phyloP scores from a whole-genome alignment of 2,329 filamentous ascomycete species.

The Mollisia scopiformis region DNA sequence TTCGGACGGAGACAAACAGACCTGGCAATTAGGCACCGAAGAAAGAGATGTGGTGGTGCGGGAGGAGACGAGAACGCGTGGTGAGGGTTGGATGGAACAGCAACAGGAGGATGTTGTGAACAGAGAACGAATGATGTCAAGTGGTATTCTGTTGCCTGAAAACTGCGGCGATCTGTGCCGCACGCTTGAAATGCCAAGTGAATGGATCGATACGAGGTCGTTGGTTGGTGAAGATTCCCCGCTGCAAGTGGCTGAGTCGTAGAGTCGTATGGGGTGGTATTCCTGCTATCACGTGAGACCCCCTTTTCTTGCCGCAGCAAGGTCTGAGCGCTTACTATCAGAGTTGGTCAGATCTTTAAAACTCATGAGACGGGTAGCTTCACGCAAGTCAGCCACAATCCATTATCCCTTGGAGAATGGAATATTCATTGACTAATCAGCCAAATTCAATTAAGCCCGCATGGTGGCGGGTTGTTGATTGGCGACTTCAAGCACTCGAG shows the following conservation, averaged over 20 bases:
- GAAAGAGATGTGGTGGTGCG: neutral
- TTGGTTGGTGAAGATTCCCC: neutral
- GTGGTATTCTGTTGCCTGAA: slow-evolving; percentile 15
- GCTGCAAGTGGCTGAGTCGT: neutral
- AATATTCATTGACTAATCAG: too few species aligned
- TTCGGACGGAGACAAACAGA: neutral
- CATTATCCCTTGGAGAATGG: too few species aligned
- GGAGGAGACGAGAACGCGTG: neutral
- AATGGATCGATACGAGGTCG: neutral
- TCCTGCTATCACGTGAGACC: neutral
- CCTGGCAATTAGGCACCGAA: slow-evolving; percentile 8
- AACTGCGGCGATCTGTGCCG: neutral
- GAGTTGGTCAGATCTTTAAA: too few species aligned
- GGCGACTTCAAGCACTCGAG: too few species aligned
- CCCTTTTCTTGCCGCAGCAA: neutral
- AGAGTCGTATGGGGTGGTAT: neutral
- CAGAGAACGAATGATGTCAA: slow-evolving; percentile 8
- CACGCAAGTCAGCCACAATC: too few species aligned
- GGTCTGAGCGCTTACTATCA: neutral
- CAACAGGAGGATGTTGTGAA: neutral
- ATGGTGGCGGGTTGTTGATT: too few species aligned
- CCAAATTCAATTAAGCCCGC: too few species aligned
- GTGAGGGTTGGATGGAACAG: too few species aligned
- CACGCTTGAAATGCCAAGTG: neutral
- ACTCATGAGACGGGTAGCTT: too few species aligned